Evolutionary conservation across 306 rosid species (phyloP), one percentile per base, ranked within the genome.

Genomic region (Cicer yamashitae): DNA sequence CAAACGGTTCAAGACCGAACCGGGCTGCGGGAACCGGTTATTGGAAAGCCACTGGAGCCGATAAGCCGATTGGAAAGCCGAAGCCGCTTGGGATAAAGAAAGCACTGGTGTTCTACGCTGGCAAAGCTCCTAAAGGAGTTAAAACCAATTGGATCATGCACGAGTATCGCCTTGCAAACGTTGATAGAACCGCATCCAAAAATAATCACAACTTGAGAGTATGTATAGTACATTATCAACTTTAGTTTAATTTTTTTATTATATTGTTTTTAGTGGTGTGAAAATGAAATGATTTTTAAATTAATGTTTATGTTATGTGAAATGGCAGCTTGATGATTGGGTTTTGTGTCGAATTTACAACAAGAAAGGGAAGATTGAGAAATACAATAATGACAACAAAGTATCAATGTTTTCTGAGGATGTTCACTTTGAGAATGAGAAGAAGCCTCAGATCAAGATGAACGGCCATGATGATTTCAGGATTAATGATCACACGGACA

Each of bases 71-170:
- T 5, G 96, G 99, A 2, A 87, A 87, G 64, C 97, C 97, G 9
- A 90, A 89, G 65, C 1, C 96, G 1, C 88, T 92, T 8, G 99
- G 97, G 10, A 94, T 94, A 0, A 94, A 94, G 71, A 94, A 94
- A 82, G 97, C 99, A 0, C 93, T 94, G 0, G 99, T 94, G 0
- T 94, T 94, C 84, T 94, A 94, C 56, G 87, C 97, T 0, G 99
- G 99, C 0, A 94, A 92, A 79, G 97, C 99, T 7, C 99, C 99
- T 0, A 84, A 40, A 34, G 99, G 99, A 2, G 50, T 92, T 15
- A 94, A 94, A 41, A 94, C 99, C 41, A 94, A 94, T 39, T 94
- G 99, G 99, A 94, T 94, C 73, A 94, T 94, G 99, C 99, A 94
- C 7, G 99, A 94, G 67, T 94, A 94, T 76, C 96, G 99, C 22